Base-by-base conservation (phyloP, 1,284 basidiomycete genomes). In the Malassezia furfur region DNA sequence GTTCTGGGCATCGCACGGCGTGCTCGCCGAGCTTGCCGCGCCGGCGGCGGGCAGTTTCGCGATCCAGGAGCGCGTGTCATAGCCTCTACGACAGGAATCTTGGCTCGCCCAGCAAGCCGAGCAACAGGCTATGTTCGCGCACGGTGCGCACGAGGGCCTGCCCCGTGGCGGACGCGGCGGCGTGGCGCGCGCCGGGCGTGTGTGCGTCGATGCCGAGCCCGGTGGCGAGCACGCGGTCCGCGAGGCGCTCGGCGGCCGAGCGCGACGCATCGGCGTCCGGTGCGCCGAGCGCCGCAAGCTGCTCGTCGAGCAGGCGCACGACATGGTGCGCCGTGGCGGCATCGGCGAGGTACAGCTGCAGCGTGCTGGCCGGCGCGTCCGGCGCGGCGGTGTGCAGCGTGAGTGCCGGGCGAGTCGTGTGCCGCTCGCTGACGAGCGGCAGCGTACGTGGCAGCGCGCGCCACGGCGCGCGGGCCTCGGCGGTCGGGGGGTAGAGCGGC, bases 401-500 rank as follows among this genome's bases (percentile, higher is more conserved):
- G 21, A 57, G n/a, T 11, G 55, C 34, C 19, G 45, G 22, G 28
- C 55, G 55, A 31, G 46, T 2, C 8, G 50, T 34, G 17, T 35
- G 39, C 14, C 31, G 22, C 32, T 37, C 38, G 11, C 15, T 15
- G 15, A n/a, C 15, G 19, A 57, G 14, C 14, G 50, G 22, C 10
- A 48, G n/a, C 19, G 31, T 8, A 21, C 50, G 55, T 28, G 50
- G 50, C 8, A 57, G 50, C 34, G 50, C 30, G 2, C 15, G 28
- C 46, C 39, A 50, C 22, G 30, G 12, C 21, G 31, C 25, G 17
- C 31, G 35, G 31, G 45, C n/a, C 22, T 38, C n/a, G 17, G 37
- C 15, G 17, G 38, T 21, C 21, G 21, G n/a, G 2, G 44, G 49
- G 49, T 72, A 72, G 38, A 59, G 59, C 2, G 63, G 46, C 5